Base-by-base conservation (phyloP, 2,329 filamentous ascomycete genomes). In the Zelopaecilomyces penicillatus region DNA sequence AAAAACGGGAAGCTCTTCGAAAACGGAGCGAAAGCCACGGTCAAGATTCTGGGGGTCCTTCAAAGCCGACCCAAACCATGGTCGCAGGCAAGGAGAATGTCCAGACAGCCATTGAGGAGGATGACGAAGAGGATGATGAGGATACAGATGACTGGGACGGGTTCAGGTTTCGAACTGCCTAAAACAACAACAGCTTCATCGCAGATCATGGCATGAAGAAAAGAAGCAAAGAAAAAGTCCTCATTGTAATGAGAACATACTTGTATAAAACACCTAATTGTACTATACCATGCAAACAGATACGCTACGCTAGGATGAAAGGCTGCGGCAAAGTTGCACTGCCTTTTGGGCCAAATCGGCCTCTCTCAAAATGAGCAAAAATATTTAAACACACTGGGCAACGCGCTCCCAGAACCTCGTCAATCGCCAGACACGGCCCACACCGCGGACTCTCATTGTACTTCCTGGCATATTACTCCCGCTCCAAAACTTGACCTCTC, bases 391-490 rank as follows among this genome's bases (percentile, higher is more conserved):
- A 19, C 19, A 19, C 19, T 19, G 19, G 19, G 19, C 19, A 19
- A 84, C 66, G 26, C 70, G 68, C 62, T 86, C 83, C 81, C 82
- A 87, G 56, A 83, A 85, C 48, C 70, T 69, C 54, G 74, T 74
- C 45, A 87, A 58, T 26, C 75, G 70, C 71, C 80, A 78, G 5
- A 84, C 80, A 36, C 75, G 65, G 3, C 77, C 75, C 0, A 78
- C 61, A 1, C 76, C 75, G 1, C 65, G 63, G 30, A 63, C 66
- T 19, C 58, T 80, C 75, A 50, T 78, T 71, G 59, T 65, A 68
- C 47, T 55, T 58, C 49, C 61, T 65, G 27, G 74, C 62, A 43
- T 67, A 63, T 56, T 79, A 69, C 53, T 69, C 68, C 38, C 68
- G 63, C 57, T 73, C 67, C 44, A 62, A 63, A 3, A 78, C 75